Base-by-base conservation (phyloP, 768 basidiomycete genomes). In the Naematelia aurantialba region DNA sequence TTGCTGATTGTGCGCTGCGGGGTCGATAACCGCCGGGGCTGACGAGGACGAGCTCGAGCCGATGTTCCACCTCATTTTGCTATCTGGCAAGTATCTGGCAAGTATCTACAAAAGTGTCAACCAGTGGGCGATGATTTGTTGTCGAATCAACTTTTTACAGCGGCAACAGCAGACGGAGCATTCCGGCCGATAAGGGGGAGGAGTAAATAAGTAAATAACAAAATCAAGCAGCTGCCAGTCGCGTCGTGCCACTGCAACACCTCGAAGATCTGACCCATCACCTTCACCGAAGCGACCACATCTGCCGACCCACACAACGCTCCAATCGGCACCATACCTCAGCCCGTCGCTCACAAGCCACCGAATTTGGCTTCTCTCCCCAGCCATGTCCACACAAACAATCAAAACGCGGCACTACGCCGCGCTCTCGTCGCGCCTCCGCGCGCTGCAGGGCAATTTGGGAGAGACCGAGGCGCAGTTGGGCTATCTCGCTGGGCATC, bases 371-470 rank as follows among this genome's bases (percentile, higher is more conserved):
- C n/a, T n/a, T n/a, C n/a, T n/a, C n/a, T n/a, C n/a, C n/a, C n/a
- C n/a, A n/a, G n/a, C n/a, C n/a, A n/a, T 60, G 58, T 60, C 54
- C 45, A 56, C 54, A 5, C 68, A 68, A 22, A 70, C 65, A 17
- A 49, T 70, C 31, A 92, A 91, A 77, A 85, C 89, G 66, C 79
- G 88, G 56, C 84, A 91, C 22, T 91, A 91, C 69, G 81, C 82
- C 39, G 88, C 90, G 70, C 82, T 92, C 2, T 82, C 88, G 3
- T 80, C 82, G 49, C 86, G 84, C 48, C 75, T 92, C 2, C 83
- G 83, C 26, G 80, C 85, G 50, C 85, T 91, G 76, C 84, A 85
- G 51, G 78, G 83, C 19, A 85, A 86, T 0, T 81, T 91, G 50
- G 80, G 81, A 24, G 86, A 85, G 65, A 89, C 89, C 0, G 86